Percentiles rank a stretch among this genome's conserved stretches.
phyloP scores from a whole-genome alignment of 139 green algal genomes.

The Chlorella sorokiniana region DNA sequence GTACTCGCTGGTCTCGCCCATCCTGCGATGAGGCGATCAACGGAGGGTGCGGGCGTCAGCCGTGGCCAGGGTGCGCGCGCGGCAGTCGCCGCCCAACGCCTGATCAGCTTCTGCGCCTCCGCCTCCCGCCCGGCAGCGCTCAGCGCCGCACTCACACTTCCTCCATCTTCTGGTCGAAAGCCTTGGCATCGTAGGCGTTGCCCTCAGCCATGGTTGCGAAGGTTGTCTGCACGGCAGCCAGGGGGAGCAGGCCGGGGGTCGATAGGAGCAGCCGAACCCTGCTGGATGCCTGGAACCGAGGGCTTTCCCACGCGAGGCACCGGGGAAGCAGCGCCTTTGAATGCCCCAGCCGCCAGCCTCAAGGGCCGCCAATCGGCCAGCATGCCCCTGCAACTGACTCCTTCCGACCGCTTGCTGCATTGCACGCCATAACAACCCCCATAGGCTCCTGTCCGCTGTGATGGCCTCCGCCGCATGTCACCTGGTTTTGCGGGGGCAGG shows the following conservation, averaged over 20 bases:
- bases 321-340: not conserved
- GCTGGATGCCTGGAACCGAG: no score
- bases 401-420: not conserved
- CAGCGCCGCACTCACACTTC: constrained; percentile 65
- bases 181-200: constrained; percentile 70
- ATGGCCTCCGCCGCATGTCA: not conserved
- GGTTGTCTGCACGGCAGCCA: not conserved
- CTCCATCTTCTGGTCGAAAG: constrained; percentile 87
- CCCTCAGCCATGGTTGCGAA: constrained; percentile 51
- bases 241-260: not conserved
- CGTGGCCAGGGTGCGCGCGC: not conserved
- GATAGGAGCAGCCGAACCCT: no score
- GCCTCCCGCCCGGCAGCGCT: not conserved
- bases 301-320: no score
- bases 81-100: not conserved
- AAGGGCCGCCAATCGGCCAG: not conserved
- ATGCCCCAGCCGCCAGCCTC: not conserved
- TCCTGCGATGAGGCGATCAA: constrained; percentile 57
- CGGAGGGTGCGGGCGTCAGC: not conserved
- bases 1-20: constrained; percentile 74
- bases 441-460: not conserved
- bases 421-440: not conserved
- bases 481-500: not conserved
- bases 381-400: not conserved
- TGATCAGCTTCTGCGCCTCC: no score